Base-by-base conservation (phyloP, 2,329 filamentous ascomycete genomes). In the Cordyceps fumosorosea region DNA sequence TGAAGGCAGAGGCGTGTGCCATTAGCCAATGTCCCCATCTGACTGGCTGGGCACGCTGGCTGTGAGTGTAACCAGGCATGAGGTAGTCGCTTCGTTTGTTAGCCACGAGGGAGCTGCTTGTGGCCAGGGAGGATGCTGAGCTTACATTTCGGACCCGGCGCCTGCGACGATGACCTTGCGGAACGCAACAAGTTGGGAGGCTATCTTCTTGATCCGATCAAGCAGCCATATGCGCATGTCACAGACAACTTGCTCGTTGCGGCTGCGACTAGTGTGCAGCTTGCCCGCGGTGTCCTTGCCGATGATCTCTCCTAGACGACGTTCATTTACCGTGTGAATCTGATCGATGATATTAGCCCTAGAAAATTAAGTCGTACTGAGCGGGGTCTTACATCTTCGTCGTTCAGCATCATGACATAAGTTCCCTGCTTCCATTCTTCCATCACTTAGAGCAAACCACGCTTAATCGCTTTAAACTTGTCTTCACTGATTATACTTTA, bases 181-280 rank as follows among this genome's bases (percentile, higher is more conserved):
- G 67, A 96, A 83, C 60, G 84, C 82, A 50, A 85, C 79, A 5
- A 96, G 80, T 68, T 87, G 85, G 42, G 68, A 73, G 68, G 96
- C 90, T 57, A 96, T 84, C 65, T 80, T 80, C 62, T 81, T 81
- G 63, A 96, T 78, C 77, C 89, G 83, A 66, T 93, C 87, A 50
- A 91, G 83, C 65, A 96, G 77, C 91, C 91, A 97, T 73, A 96
- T 80, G 64, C 91, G 87, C 89, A 96, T 93, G 70, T 96, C 91
- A 24, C 89, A 93, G 54, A 88, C 91, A 62, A 96, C 86, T 77
- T 96, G 92, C 76, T 97, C 92, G 71, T 96, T 96, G 68, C 92
- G 84, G 74, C 89, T 93, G 58, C 93, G 88, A 50, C 88, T 88
- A 2, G 92, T 96, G 76, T 96, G 93, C 63, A 96, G 84, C 79